phyloP scores from a whole-genome alignment of 441 rosid species.

The Gossypium laxum region DNA sequence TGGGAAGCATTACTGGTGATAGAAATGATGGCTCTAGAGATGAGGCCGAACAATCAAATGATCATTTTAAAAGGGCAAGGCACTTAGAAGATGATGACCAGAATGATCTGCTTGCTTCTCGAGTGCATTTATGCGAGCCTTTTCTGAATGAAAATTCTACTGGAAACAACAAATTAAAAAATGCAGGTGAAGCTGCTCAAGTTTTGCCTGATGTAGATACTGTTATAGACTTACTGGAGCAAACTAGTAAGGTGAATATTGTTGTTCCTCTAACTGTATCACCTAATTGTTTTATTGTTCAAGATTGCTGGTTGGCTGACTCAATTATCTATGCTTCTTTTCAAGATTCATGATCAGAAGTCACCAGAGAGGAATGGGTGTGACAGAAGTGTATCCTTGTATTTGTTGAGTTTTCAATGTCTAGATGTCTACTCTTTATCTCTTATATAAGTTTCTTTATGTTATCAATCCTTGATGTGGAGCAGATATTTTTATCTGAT shows the following conservation, averaged over 20 bases:
- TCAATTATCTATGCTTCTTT: conserved; percentile 22
- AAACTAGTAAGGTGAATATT: conserved; percentile 69
- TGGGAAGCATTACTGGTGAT: conserved; percentile 16
- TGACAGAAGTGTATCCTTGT: conserved; percentile 61
- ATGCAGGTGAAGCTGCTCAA: conserved; percentile 36
- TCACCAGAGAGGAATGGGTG: conserved; percentile 45
- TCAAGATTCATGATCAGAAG: conserved; percentile 64
- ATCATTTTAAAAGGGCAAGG: conserved; percentile 46
- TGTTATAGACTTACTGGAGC: conserved; percentile 84
- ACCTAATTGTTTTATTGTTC: conserved; percentile 14
- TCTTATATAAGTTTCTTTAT: conserved; percentile 11
- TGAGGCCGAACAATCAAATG: conserved; percentile 24
- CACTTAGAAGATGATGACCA: conserved; percentile 30
- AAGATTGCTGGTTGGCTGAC: conserved; percentile 15
- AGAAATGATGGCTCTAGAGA: conserved; percentile 25
- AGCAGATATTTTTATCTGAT: conserved; percentile 46
- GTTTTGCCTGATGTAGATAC: conserved; percentile 82
- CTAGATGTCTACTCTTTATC: background rate
- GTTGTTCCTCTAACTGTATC: conserved; percentile 2
- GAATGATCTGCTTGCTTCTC: conserved; percentile 27
- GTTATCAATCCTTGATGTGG: conserved; percentile 45
- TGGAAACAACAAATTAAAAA: conserved; percentile 27
- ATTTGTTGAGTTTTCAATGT: background rate
- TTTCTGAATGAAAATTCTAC: conserved; percentile 23
- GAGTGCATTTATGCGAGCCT: conserved; percentile 28